Evolutionary conservation across 352 stramenopile species (phyloP).

Genomic region (Globisporangium perplexum): DNA sequence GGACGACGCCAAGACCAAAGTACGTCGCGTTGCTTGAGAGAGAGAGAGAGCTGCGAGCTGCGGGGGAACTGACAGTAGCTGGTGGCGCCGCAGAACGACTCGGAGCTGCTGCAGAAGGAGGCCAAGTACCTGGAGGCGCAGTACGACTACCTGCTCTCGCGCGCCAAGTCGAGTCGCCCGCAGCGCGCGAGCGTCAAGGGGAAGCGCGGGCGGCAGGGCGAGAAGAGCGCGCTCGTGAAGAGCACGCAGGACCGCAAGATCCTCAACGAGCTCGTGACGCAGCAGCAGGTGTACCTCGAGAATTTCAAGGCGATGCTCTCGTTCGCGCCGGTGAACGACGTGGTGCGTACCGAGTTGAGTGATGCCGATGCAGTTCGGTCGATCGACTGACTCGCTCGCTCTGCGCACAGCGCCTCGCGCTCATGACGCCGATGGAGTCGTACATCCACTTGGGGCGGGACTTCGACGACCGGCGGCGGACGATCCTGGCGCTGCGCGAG

Average conservation of each 20-base stretch:
- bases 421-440: constrained; percentile 79
- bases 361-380: no score
- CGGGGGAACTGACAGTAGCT: no score
- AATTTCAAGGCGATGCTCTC: constrained; percentile 78
- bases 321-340: constrained; percentile 68
- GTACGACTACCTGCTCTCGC: constrained; percentile 54
- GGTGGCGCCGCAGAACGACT: constrained; percentile 18
- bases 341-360: constrained; percentile 26
- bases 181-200: constrained; percentile 40
- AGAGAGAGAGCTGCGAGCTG: no score
- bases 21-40: constrained; percentile 13
- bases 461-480: constrained; percentile 56
- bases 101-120: constrained; percentile 60
- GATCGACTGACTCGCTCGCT: neutral
- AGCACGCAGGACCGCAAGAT: constrained; percentile 43
- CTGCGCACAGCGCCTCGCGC: constrained; percentile 36
- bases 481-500: constrained; percentile 51
- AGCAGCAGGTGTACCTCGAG: constrained; percentile 68
- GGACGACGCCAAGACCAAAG: constrained; percentile 17
- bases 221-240: constrained; percentile 33
- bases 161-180: constrained; percentile 32
- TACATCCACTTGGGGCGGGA: constrained; percentile 62
- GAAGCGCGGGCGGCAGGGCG: constrained; percentile 30
- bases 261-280: constrained; percentile 47
- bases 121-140: constrained; percentile 66